Percentiles rank a stretch among this genome's conserved stretches.
Evolutionary conservation across 768 basidiomycete genomes (phyloP).

Genomic region (Cubamyces sp.): DNA sequence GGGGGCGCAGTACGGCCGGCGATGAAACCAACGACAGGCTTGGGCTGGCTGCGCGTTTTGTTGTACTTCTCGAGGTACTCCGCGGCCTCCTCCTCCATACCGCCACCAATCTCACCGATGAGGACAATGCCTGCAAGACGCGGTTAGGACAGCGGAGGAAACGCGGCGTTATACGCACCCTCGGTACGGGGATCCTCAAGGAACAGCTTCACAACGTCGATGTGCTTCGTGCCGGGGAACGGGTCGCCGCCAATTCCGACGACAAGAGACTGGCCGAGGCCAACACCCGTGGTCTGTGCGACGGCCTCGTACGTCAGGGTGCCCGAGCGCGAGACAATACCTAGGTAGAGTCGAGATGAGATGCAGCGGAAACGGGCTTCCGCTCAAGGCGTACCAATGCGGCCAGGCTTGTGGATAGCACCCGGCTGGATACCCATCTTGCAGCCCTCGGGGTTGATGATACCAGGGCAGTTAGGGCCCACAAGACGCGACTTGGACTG

Average conservation of each 20-base stretch:
- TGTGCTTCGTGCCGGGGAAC: constrained; percentile 93
- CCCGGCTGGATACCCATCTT: constrained; percentile 99
- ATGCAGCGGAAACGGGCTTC: not conserved
- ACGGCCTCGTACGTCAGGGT: constrained; percentile 99
- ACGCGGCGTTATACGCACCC: constrained; percentile 50
- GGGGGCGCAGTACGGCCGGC: constrained; percentile 98
- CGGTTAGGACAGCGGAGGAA: not conserved
- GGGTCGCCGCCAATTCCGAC: constrained; percentile 98
- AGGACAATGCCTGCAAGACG: constrained; percentile 79
- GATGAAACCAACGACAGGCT: constrained; percentile 98
- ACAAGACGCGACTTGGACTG: constrained; percentile 96
- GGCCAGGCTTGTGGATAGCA: constrained; percentile 95
- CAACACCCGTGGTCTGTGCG: constrained; percentile 93
- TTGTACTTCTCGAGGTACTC: constrained; percentile 94
- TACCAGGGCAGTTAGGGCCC: constrained; percentile 98
- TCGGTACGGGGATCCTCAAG: constrained; percentile 93
- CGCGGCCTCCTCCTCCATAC: constrained; percentile 99
- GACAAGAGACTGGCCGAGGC: constrained; percentile 95
- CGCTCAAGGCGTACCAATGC: constrained; percentile 69
- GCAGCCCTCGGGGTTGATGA: constrained; percentile 96
- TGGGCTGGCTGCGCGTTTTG: constrained; percentile 82
- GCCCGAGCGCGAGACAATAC: constrained; percentile 94
- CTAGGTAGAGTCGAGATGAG: constrained; percentile 41
- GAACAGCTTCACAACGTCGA: constrained; percentile 96
- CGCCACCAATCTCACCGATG: constrained; percentile 98